These are phyloP conservation scores for Silene vulgaris DNA, from an alignment of 179 eudicot genomes.

Conservation along the genomic window DNA sequence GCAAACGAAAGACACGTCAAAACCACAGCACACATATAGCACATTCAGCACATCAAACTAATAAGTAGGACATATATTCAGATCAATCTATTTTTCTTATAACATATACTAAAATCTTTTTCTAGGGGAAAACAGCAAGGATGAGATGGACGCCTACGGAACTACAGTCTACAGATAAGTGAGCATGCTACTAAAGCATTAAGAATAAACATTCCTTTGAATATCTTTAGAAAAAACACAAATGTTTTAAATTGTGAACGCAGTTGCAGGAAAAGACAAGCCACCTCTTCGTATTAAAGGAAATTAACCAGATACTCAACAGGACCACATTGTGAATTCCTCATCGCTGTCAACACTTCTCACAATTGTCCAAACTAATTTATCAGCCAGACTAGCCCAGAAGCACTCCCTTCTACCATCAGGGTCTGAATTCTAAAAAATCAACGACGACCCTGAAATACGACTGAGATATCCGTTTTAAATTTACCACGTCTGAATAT, in stretches of 20 bases:
- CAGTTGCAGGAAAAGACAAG: background rate
- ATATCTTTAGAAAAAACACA: background rate
- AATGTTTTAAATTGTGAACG: background rate
- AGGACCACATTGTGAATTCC: background rate
- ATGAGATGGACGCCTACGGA: background rate
- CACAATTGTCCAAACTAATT: background rate
- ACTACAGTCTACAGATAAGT: background rate
- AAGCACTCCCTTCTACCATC: background rate
- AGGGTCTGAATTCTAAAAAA: too few species aligned
- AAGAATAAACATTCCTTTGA: background rate
- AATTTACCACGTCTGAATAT: background rate
- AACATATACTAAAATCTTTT: background rate
- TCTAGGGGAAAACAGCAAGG: background rate
- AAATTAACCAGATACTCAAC: background rate
- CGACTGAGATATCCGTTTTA: too few species aligned
- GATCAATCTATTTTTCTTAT: background rate
- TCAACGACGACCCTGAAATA: too few species aligned
- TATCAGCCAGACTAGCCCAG: background rate
- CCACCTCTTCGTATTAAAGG: background rate
- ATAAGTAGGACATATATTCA: background rate
- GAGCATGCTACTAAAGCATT: background rate
- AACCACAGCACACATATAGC: background rate
- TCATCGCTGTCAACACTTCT: background rate
- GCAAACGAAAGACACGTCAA: slow-evolving; percentile 20
- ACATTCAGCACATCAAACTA: background rate